Conservation (phyloP, 352 stramenopile genomes). For the Phytophthora vignae region DNA sequence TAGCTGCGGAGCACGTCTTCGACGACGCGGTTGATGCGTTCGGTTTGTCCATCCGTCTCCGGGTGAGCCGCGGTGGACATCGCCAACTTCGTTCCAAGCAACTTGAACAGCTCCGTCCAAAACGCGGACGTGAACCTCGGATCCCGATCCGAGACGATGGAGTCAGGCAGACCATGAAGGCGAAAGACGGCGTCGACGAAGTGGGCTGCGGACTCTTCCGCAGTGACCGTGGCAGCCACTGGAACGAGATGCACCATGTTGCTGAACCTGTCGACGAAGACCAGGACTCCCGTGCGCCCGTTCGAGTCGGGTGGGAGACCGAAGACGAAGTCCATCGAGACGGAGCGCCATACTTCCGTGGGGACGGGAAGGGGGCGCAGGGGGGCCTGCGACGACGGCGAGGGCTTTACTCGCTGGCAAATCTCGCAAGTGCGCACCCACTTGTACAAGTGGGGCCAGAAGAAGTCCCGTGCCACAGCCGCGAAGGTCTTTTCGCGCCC, state of each 20-base stretch:
- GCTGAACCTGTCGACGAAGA: too few relatives aligned
- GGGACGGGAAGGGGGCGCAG: too few relatives aligned
- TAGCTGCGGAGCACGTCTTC: not conserved
- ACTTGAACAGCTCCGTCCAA: not conserved
- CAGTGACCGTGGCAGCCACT: not conserved
- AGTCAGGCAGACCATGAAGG: not conserved
- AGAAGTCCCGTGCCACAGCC: constrained; percentile 10
- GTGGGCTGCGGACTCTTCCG: not conserved
- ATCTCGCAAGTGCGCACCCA: not conserved
- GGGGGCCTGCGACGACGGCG: too few relatives aligned
- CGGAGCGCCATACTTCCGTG: too few relatives aligned
- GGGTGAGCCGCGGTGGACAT: not conserved
- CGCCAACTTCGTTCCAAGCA: not conserved
- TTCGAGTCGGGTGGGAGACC: too few relatives aligned
- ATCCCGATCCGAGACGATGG: not conserved
- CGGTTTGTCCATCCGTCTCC: not conserved
- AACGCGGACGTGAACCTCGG: not conserved
- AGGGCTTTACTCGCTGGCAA: too few relatives aligned
- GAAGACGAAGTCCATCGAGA: too few relatives aligned
- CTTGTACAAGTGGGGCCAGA: constrained; percentile 10
- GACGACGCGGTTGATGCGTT: not conserved
- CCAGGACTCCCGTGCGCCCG: too few relatives aligned
- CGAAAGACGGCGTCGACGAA: not conserved
- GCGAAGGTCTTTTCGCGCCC: constrained; percentile 32
- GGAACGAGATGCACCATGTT: too few relatives aligned